Base-by-base conservation (phyloP, 345 rosid species). In the Reutealis trisperma region DNA sequence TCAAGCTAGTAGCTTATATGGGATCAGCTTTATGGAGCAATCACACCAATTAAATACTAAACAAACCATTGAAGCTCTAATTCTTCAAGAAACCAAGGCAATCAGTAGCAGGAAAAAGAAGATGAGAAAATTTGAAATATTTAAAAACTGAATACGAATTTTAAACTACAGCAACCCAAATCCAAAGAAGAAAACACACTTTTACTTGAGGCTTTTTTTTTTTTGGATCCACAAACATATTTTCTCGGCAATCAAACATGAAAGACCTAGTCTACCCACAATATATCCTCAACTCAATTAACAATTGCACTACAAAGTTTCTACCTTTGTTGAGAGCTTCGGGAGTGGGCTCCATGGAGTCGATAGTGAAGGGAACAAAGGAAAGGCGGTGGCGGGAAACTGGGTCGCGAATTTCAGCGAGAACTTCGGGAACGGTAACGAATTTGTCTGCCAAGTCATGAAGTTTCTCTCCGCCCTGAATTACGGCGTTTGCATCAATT, bases 401-500 rank as follows among this genome's bases (percentile, higher is more conserved):
- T 6, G 98, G 91, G 75, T 96, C 99, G 11, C 98, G 97, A 84
- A 96, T 88, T 85, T 96, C 99, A 7, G 84, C 78, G 59, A 88
- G 80, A 16, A 93, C 98, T 80, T 93, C 97, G 15, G 94, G 88
- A 8, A 96, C 90, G 5, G 99, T 93, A 8, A 96, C 94, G 78
- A 94, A 90, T 79, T 82, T 85, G 34, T 96, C 97, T 34, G 99
- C 91, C 61, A 83, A 79, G 84, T 72, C 59, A 37, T 84, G 65
- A 51, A 96, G 93, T 80, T 71, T 89, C 7, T 90, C 92, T 0
- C 88, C 81, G 21, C 97, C 97, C 24, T 88, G 83, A 57, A 91
- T 96, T 75, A 96, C 75, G 52, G 97, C 99, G 83, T 96, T 96
- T 32, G 99, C 97, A 57, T 96, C 99, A 25, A 96, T 83, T 19